Base-by-base conservation (phyloP, 257 asterid species). In the Euphrasia confusa region DNA sequence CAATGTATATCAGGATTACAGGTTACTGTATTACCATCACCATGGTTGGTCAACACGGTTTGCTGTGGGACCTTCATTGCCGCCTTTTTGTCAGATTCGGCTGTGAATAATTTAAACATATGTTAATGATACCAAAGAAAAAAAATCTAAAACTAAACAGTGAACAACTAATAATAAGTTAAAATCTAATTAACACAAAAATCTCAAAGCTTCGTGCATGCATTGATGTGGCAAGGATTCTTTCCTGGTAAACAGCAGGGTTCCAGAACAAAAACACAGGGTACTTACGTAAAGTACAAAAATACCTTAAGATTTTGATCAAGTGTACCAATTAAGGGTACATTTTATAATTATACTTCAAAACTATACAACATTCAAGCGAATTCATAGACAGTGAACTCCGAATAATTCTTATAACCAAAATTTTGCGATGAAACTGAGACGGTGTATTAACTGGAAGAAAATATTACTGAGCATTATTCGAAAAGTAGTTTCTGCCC, bases 11-110 rank as follows among this genome's bases (percentile, higher is more conserved):
- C 7, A 45, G 62, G 24, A 67, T n/a, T 63, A 60, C 11, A 60
- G 24, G 65, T n/a, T 63, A 60, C 11, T 10, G 62, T 67, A 71
- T 78, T 80, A 84, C 97, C 86, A 67, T 77, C 74, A 6, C 27
- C 76, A 30, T 26, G 74, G 7, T 69, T 68, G 26, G 65, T 52
- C 37, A 5, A 39, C 49, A 81, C 21, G 72, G 35, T 74, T 63
- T 68, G 76, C 67, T 79, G 90, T 27, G 78, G 66, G 7, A 11
- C 42, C 72, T 72, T 79, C 33, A 60, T 66, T 11, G 77, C 67
- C 76, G 54, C 71, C 75, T 63, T 76, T 60, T 84, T 85, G 32
- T 52, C 76, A 9, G 83, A 53, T 67, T 67, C 81, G 10, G 91
- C 98, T 90, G 83, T 57, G 56, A 71, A 68, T 63, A 42, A 67